Base-by-base conservation (phyloP, 192 early-diverging fungal genomes). In the Backusella psychrophila region DNA sequence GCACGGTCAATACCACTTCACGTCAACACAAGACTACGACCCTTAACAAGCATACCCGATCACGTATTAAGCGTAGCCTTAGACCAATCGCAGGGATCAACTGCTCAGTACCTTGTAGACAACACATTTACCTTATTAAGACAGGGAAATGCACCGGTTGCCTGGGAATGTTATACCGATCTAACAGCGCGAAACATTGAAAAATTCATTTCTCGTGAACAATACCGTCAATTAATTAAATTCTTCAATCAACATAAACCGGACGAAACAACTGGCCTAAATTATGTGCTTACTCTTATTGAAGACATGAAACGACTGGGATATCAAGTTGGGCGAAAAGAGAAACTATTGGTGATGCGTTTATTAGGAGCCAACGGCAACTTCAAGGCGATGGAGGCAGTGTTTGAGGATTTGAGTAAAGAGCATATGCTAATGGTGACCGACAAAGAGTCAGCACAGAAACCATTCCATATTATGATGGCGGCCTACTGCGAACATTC, bases 161-260 rank as follows among this genome's bases (percentile, higher is more conserved):
- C 75, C 19, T 83, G 82, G 82, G 78, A 83, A 49, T 79, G 78
- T 17, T 83, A 83, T 63, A 77, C 23, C 11, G 82, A 83, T 41
- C 53, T 83, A 31, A 53, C 70, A 2, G 59, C 49, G 6, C 74
- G 75, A 14, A 35, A 76, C n/a, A 38, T 79, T 41, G 56, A 80
- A 33, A 72, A 53, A 6, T 69, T 76, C 35, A 38, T 83, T n/a
- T 76, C 82, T 6, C 26, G 49, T 21, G 82, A 83, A 17, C 70
- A 79, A 19, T 83, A 75, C 26, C 34, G 65, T 15, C 67, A 59
- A 31, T 63, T 83, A 3, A 75, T 83, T 26, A 73, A 65, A 21
- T 71, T 53, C 4, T 83, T 83, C 46, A 73, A 72, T 44, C 49
- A 71, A 21, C 19, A 39, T 21, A 72, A 46, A 21, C 34, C 29